These are phyloP conservation scores for Mycena maculata DNA, from an alignment of 768 basidiomycete species.

Conservation along the genomic window DNA sequence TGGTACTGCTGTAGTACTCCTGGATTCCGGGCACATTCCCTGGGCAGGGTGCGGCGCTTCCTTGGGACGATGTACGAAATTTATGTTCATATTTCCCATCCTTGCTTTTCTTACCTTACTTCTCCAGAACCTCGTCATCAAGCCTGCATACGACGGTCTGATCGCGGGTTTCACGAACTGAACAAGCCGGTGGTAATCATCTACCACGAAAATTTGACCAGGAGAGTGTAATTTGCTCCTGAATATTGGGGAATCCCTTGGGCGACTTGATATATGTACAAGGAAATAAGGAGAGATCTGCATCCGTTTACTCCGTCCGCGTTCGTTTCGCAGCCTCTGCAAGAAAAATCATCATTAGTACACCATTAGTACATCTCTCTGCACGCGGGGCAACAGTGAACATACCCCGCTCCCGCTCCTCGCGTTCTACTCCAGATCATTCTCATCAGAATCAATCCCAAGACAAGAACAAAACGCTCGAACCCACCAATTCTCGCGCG, in stretches of 20 bases:
- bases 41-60: slow-evolving; percentile 41
- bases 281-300: no score
- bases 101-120: background rate
- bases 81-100: no score
- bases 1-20: slow-evolving; percentile 35
- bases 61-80: slow-evolving; percentile 37
- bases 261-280: no score
- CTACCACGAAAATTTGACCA: no score
- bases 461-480: background rate
- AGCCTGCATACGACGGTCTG: slow-evolving; percentile 62
- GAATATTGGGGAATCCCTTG: no score
- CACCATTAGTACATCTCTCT: no score
- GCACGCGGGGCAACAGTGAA: background rate
- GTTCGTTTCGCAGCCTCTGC: no score
- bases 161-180: slow-evolving; percentile 45
- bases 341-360: no score
- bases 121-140: slow-evolving; percentile 51
- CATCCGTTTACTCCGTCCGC: no score
- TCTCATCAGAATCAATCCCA: no score
- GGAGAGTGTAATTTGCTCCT: no score
- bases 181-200: no score
- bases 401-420: background rate
- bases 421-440: background rate
- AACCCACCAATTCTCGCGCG: slow-evolving; percentile 1
- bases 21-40: slow-evolving; percentile 39